Conservation (phyloP, 192 early-diverging fungal species). For the Podila horticola region DNA sequence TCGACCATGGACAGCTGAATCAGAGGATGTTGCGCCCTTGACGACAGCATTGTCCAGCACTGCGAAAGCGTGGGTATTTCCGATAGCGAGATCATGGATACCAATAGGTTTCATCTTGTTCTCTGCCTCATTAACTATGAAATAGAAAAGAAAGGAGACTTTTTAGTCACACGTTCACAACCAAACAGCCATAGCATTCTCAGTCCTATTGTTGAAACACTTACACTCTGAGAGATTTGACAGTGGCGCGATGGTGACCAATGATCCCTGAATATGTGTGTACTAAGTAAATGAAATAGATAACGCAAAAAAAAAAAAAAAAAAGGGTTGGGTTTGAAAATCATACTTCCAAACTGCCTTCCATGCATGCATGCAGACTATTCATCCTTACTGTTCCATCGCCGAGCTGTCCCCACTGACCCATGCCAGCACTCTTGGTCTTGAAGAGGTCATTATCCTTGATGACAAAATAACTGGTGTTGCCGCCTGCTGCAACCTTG, state of each 20-base stretch:
- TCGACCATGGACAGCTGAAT: conserved; percentile 30
- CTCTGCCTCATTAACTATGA: conserved; percentile 39
- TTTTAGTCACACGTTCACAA: not conserved
- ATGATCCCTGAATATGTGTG: conserved; percentile 43
- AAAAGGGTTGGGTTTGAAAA: not conserved
- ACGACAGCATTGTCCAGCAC: conserved; percentile 52
- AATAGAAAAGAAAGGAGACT: not conserved
- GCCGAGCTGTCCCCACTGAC: conserved; percentile 59
- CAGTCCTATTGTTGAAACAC: too few species aligned
- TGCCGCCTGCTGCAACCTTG: conserved; percentile 55
- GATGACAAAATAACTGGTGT: conserved; percentile 52
- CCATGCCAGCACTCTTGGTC: conserved; percentile 56
- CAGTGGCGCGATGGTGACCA: conserved; percentile 28
- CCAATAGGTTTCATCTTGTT: conserved; percentile 51
- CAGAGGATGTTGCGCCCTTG: conserved; percentile 2
- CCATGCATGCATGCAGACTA: not conserved
- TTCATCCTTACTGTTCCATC: conserved; percentile 42
- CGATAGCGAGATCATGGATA: conserved; percentile 45
- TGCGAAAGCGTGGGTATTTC: conserved; percentile 54
- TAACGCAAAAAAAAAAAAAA: not conserved
- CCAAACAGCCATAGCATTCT: not conserved
- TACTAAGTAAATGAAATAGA: conserved; percentile 7
- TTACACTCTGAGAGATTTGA: conserved; percentile 46
- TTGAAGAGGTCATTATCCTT: conserved; percentile 33
- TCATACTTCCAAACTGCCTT: not conserved